Base-by-base conservation (phyloP, 106 monocot genomes). In the Apostasia shenzhenica region DNA sequence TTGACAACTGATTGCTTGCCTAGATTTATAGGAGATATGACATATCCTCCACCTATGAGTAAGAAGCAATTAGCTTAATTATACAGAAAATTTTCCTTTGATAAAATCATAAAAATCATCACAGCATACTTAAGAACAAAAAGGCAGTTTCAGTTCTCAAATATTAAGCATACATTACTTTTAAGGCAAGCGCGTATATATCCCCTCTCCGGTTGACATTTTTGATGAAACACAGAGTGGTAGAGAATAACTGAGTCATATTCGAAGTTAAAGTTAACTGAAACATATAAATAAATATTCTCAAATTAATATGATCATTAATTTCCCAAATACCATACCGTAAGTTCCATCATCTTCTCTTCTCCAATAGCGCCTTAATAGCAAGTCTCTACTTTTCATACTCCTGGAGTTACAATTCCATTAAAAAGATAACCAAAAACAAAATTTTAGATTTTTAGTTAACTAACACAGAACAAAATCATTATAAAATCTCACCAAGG, bases 341-440 rank as follows among this genome's bases (percentile, higher is more conserved):
- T 99, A 99, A 65, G 93, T 90, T 72, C 99, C 99, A 72, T 99
- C 99, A 80, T 99, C 99, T 86, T 99, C 99, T 71, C 90, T 82
- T 63, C 99, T 79, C 99, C 99, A 99, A 76, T 90, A 99, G 40
- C 99, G 87, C 41, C 77, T 74, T 66, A 99, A 78, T 70, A 99
- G 79, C 60, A 99, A 62, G 69, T 99, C 99, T 72, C 97, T 89
- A 63, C 76, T 75, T 78, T 70, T 85, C 97, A 99, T 93, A 74
- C 90, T 85, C 97, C 93, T 92, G 79, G 51, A 79, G 74, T 26
- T 6, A 49, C 65, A 65, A 48, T 48, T 14, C 48, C 48, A 65
- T 38, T 37, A 65, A 26, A 26, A 26, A 48, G 65, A 7, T 8
- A 49, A 65, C 14, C 3, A 47, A 64, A 64, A 5, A 55, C 41